phyloP scores from a whole-genome alignment of 345 rosid species.

The Eucalyptus polyanthemos region DNA sequence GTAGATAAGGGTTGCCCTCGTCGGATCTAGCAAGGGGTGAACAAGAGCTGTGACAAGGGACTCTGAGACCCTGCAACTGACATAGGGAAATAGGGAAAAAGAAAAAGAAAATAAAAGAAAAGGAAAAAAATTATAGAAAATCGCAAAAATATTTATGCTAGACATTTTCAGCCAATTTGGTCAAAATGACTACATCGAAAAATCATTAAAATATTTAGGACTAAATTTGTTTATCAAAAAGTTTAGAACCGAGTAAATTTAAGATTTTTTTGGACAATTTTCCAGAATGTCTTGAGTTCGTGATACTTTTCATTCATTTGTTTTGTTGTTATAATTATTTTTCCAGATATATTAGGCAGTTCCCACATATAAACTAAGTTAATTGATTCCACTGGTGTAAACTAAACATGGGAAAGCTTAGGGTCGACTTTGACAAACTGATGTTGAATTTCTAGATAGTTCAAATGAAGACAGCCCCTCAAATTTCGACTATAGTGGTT shows the following conservation, averaged over 20 bases:
- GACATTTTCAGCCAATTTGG: too few species aligned
- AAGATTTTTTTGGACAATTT: too few species aligned
- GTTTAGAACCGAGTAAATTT: fast-evolving
- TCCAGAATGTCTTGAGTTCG: fast-evolving
- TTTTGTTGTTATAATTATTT: not conserved
- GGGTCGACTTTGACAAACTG: not conserved
- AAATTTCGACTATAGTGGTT: not conserved
- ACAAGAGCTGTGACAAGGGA: not conserved
- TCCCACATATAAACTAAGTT: not conserved
- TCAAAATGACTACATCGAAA: too few species aligned
- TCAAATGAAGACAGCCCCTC: not conserved
- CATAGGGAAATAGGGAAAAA: too few species aligned
- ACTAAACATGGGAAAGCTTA: not conserved
- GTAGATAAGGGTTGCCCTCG: not conserved
- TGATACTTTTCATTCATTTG: not conserved
- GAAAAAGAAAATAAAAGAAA: too few species aligned
- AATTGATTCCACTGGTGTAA: not conserved
- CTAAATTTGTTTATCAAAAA: too few species aligned
- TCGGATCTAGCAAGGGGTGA: not conserved
- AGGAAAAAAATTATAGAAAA: too few species aligned
- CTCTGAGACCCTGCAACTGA: fast-evolving
- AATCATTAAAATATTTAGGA: too few species aligned
- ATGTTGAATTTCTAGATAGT: not conserved
- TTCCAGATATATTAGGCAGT: not conserved
- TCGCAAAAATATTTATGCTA: fast-evolving